A percentile compares a stretch with the other conserved stretches of the same genome.
phyloP scores from a whole-genome alignment of 768 basidiomycete species.

The Kondoa subrosea region DNA sequence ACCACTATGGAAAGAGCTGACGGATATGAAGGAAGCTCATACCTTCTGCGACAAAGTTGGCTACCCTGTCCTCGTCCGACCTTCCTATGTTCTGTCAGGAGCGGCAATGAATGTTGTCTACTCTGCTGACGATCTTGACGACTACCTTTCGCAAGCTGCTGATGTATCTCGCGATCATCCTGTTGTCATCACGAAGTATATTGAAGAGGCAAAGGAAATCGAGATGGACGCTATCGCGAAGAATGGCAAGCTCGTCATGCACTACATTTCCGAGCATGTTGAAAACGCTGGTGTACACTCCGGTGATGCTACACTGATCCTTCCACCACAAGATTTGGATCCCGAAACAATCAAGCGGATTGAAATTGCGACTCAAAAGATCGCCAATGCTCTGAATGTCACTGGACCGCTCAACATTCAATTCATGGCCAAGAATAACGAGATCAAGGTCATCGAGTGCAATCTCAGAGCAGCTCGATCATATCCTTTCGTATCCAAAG shows the following conservation, averaged over 20 bases:
- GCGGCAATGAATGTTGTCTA: constrained; percentile 99
- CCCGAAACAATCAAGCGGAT: constrained; percentile 91
- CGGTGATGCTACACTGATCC: constrained; percentile 92
- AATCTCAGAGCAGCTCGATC: constrained; percentile 94
- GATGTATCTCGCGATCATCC: constrained; percentile 92
- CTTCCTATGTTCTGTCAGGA: constrained; percentile 96
- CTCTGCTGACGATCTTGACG: constrained; percentile 71
- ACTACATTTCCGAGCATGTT: constrained; percentile 97
- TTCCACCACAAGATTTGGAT: constrained; percentile 94
- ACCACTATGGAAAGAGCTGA: constrained; percentile 90
- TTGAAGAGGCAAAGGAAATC: constrained; percentile 98
- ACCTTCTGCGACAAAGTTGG: constrained; percentile 82
- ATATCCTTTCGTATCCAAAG: constrained; percentile 98
- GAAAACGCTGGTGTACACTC: constrained; percentile 99
- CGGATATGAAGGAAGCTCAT: constrained; percentile 70
- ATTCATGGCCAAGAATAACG: constrained; percentile 99
- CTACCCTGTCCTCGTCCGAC: constrained; percentile 88
- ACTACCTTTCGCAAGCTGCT: constrained; percentile 83
- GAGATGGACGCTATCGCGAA: constrained; percentile 99
- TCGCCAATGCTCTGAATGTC: constrained; percentile 90
- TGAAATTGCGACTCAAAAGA: constrained; percentile 91
- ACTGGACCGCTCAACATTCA: constrained; percentile 99
- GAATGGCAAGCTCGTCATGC: constrained; percentile 97
- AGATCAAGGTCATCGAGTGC: constrained; percentile 99
- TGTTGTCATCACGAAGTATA: constrained; percentile 97